Evolutionary conservation across 108 stramenopile species (phyloP).

Genomic region (Conticribra weissflogii): DNA sequence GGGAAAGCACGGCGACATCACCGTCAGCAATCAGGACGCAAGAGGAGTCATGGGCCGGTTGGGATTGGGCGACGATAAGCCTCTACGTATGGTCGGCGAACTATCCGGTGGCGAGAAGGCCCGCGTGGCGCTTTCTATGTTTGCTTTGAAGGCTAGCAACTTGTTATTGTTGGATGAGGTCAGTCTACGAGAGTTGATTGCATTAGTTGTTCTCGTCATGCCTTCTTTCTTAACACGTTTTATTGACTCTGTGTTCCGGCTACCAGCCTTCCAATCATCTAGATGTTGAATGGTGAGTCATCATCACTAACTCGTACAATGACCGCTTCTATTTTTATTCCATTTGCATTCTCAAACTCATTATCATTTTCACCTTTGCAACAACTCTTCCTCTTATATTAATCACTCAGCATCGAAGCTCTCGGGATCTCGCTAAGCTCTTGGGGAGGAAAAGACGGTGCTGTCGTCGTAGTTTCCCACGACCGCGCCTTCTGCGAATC

Average conservation of each 20-base stretch:
- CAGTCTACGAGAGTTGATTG: not conserved
- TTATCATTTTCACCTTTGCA: no score
- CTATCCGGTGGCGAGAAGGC: conserved; percentile 88
- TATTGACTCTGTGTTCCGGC: not conserved
- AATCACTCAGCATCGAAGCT: conserved; percentile 62
- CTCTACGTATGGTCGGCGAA: conserved; percentile 63
- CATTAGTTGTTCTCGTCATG: not conserved
- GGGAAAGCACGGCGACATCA: conserved; percentile 71
- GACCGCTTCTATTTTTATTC: not conserved
- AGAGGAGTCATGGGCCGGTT: conserved; percentile 78
- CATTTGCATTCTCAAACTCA: no score
- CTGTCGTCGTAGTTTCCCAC: conserved; percentile 91
- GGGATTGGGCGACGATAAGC: conserved; percentile 82
- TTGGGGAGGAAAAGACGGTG: conserved; percentile 83
- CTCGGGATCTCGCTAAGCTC: conserved; percentile 72
- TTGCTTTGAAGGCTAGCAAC: conserved; percentile 84
- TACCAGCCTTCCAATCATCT: conserved; percentile 69
- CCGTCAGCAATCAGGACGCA: conserved; percentile 79
- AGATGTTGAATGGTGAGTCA: conserved; percentile 50
- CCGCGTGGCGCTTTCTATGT: conserved; percentile 82
- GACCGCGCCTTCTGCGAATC: conserved; percentile 89
- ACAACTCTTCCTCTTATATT: not conserved
- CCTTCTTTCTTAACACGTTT: no score
- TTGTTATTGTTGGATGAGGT: conserved; percentile 74
- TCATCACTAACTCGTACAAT: not conserved